Evolutionary conservation across 176 grass and related monocot species (phyloP).

Genomic region (Cenchrus americanus): DNA sequence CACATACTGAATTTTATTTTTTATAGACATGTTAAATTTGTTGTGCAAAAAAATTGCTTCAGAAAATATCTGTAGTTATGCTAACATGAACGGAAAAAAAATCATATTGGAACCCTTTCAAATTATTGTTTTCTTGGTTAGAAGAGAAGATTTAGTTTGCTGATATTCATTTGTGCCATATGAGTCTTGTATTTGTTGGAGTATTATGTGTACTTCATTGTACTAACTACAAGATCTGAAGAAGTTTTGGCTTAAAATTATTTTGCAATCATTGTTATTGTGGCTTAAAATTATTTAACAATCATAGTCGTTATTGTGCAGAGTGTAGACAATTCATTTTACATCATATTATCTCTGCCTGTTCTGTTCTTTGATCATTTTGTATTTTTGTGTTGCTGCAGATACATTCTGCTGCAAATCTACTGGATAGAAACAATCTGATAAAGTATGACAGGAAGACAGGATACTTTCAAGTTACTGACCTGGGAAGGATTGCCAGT

Average conservation of each 20-base stretch:
- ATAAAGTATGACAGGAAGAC: slow-evolving; percentile 96
- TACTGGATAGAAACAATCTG: slow-evolving; percentile 94
- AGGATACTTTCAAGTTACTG: slow-evolving; percentile 93
- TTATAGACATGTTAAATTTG: no score
- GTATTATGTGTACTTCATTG: background rate
- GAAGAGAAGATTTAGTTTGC: background rate
- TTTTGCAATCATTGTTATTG: no score
- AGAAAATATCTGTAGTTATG: no score
- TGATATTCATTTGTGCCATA: no score
- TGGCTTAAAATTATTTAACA: background rate
- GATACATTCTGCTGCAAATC: slow-evolving; percentile 94
- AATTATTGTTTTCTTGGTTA: background rate
- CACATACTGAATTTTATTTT: no score
- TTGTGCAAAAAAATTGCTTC: no score
- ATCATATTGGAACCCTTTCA: background rate
- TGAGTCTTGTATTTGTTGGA: background rate
- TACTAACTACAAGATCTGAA: background rate
- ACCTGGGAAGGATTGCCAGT: slow-evolving; percentile 91
- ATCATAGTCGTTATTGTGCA: background rate
- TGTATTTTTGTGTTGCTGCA: slow-evolving; percentile 48
- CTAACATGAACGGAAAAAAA: background rate
- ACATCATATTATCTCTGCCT: background rate
- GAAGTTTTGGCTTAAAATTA: background rate
- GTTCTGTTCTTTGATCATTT: background rate
- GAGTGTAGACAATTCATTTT: background rate